A percentile compares a stretch with the other conserved stretches of the same genome.
phyloP scores from a whole-genome alignment of 306 rosid species.

The Betula pendula region DNA sequence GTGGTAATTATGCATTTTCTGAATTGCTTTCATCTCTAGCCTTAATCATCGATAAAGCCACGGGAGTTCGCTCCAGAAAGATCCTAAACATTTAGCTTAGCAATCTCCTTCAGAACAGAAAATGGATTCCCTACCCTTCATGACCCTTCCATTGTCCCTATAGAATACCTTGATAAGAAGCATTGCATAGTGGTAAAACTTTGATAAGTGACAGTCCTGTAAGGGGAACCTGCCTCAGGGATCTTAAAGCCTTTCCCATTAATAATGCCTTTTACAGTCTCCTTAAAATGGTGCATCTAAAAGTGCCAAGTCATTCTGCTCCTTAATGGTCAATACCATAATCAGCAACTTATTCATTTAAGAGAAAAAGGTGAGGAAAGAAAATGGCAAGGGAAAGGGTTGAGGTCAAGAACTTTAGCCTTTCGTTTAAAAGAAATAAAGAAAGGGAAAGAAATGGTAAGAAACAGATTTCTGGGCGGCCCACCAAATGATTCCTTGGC shows the following conservation, averaged over 20 bases:
- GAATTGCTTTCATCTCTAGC: not conserved
- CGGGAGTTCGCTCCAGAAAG: slow-evolving; percentile 9
- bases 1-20: not conserved
- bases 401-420: not conserved
- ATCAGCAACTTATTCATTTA: slow-evolving; percentile 6
- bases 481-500: not conserved
- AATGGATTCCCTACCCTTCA: not conserved
- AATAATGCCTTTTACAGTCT: slow-evolving; percentile 7
- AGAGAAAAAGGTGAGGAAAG: not conserved
- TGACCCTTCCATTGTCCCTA: not conserved
- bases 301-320: not conserved
- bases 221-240: not conserved
- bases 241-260: slow-evolving; percentile 3
- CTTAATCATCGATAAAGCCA: not conserved
- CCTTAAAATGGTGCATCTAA: not conserved
- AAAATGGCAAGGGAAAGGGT: slow-evolving; percentile 4
- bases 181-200: not conserved
- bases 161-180: not conserved
- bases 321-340: not conserved
- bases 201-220: not conserved
- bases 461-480: not conserved
- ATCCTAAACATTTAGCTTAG: not conserved
- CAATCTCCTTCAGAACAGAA: not conserved
- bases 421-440: not conserved
- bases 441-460: not conserved